Evolutionary conservation across 1,284 basidiomycete genomes (phyloP), one percentile per base, ranked within the genome.

Genomic region (Afroboletus lepidellus): DNA sequence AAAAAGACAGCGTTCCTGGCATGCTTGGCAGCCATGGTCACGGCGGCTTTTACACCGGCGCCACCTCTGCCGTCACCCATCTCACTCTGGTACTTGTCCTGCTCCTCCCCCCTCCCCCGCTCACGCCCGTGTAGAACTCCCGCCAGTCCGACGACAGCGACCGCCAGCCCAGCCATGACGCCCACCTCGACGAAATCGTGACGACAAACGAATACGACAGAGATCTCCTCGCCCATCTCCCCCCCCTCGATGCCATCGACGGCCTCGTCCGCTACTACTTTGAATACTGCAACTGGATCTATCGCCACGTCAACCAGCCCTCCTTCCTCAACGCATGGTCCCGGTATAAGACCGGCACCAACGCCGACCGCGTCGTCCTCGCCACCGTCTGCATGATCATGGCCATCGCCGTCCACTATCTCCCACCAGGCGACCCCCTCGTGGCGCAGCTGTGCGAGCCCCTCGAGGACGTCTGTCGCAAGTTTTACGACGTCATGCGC

Each of bases 211-310:
- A 86, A 57, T 81, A 83, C 57, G 85, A 88, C 67, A 75, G 78
- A 44, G 87, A 90, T 66, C 76, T 91, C n/a, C 75, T 88, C 56
- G 71, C 74, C 4, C 69, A 78, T 54, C 77, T 91, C 3, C 89
- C 89, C 2, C 72, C 78, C 32, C 69, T 84, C 46, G 77, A 84
- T 43, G 72, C 82, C 47, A 83, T 89, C 59, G 89, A 91, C 62
- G 79, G 77, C 27, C 80, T 91, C 46, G 76, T 91, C 62, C 71
- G 72, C 46, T 86, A 83, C 69, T 91, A 91, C 69, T 90, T 90
- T 60, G 84, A 87, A 60, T 87, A 87, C 63, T 90, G 87, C 76
- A 90, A 87, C 67, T 91, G 88, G 89, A 81, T 90, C 50, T 88
- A 90, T 67, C 80, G 85, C 33, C 84, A 88, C 65, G 78, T 91